These are phyloP conservation scores for Myriosclerotinia curreyana DNA, from an alignment of 2,329 filamentous ascomycete genomes.

Conservation along the genomic window DNA sequence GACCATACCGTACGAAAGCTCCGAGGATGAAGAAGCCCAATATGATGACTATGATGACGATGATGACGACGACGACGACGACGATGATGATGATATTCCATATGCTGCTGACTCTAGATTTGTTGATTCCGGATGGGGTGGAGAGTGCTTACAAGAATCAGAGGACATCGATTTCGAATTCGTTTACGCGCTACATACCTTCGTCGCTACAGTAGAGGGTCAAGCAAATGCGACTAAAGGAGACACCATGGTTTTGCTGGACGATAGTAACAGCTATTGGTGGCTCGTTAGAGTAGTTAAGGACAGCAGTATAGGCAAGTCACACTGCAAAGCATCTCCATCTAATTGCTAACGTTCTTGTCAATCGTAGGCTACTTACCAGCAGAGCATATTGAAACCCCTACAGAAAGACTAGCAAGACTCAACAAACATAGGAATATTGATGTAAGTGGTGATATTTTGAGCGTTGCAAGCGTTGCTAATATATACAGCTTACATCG, in stretches of 20 bases:
- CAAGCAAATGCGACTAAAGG: slow-evolving; percentile 98
- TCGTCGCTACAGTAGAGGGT: slow-evolving; percentile 95
- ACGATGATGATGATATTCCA: slow-evolving; percentile 59
- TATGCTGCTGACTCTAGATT: slow-evolving; percentile 55
- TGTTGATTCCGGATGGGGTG: slow-evolving; percentile 70
- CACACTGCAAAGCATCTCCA: background rate
- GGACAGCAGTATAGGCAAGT: slow-evolving; percentile 82
- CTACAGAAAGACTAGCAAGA: slow-evolving; percentile 87
- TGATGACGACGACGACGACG: slow-evolving; percentile 63
- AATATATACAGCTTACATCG: slow-evolving; percentile 54
- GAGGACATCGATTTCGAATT: slow-evolving; percentile 99
- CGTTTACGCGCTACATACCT: slow-evolving; percentile 96
- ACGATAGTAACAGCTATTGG: slow-evolving; percentile 99
- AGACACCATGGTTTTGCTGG: slow-evolving; percentile 96
- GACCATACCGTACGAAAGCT: slow-evolving; percentile 30
- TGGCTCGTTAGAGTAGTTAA: slow-evolving; percentile 97
- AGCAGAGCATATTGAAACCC: slow-evolving; percentile 97
- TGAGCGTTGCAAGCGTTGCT: slow-evolving; percentile 23
- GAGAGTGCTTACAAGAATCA: slow-evolving; percentile 84
- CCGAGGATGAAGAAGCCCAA: slow-evolving; percentile 38
- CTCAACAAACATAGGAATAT: slow-evolving; percentile 98
- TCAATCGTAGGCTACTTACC: slow-evolving; percentile 74
- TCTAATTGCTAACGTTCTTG: slow-evolving; percentile 8
- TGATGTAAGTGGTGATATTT: slow-evolving; percentile 62
- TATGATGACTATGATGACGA: slow-evolving; percentile 46